Conservation (phyloP, 2,329 filamentous ascomycete species). For the Fusarium multiceps region DNA sequence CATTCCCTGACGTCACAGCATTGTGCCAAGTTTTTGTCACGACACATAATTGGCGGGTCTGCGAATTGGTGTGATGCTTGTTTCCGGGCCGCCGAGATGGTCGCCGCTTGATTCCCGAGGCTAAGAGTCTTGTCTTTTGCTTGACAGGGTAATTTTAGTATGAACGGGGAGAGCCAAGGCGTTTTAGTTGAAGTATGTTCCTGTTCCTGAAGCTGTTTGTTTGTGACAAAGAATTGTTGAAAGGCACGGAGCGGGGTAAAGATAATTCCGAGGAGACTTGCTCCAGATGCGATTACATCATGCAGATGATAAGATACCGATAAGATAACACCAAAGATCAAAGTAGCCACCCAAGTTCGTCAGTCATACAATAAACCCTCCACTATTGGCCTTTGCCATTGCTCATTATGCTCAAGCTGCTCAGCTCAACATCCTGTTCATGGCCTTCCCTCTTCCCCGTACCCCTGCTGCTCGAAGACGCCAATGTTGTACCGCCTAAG, state of each 20-base stretch:
- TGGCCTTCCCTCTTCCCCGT: background rate
- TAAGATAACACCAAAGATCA: background rate
- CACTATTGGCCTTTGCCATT: background rate
- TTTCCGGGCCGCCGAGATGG: conserved; percentile 3
- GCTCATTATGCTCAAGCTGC: background rate
- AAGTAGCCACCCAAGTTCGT: background rate
- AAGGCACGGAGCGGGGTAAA: background rate
- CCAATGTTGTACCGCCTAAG: background rate
- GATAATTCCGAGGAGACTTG: background rate
- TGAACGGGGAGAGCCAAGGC: background rate
- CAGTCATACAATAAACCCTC: background rate
- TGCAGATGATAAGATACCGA: background rate
- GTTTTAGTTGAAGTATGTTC: background rate
- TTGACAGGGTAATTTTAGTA: conserved; percentile 28
- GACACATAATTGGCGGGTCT: conserved; percentile 4
- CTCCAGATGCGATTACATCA: background rate
- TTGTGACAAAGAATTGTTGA: no score
- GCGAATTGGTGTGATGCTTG: conserved; percentile 5
- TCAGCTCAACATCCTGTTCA: background rate
- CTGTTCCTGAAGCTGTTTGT: background rate
- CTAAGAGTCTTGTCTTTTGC: conserved; percentile 12
- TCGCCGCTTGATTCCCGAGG: conserved; percentile 2
- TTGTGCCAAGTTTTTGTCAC: conserved; percentile 25
- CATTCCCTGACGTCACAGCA: background rate
- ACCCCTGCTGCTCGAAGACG: background rate